phyloP scores from a whole-genome alignment of 148 eudicot species.

The Dysphania ambrosioides region DNA sequence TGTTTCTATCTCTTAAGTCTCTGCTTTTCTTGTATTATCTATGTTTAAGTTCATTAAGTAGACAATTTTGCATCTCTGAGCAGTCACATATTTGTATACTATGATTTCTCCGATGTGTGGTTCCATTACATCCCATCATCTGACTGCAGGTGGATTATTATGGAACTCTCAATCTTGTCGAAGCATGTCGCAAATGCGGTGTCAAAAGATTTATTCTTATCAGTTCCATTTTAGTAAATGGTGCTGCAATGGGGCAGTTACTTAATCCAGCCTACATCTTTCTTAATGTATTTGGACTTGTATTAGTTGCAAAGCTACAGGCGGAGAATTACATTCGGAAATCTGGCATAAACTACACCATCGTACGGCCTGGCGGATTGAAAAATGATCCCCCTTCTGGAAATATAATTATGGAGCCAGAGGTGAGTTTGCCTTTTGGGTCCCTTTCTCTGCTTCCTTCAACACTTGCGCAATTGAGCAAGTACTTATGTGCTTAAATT shows the following conservation, averaged over 20 bases:
- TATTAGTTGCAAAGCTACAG: slow-evolving; percentile 84
- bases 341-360: slow-evolving; percentile 90
- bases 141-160: slow-evolving; percentile 68
- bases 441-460: not conserved
- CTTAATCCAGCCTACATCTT: slow-evolving; percentile 85
- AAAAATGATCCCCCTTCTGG: slow-evolving; percentile 88
- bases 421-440: slow-evolving; percentile 39
- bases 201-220: slow-evolving; percentile 69
- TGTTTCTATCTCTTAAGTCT: not conserved
- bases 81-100: not conserved
- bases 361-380: slow-evolving; percentile 91
- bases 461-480: not conserved
- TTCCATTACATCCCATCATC: not conserved
- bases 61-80: not conserved
- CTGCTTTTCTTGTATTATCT: too few relatives aligned
- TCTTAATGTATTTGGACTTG: slow-evolving; percentile 83
- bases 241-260: slow-evolving; percentile 97
- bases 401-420: slow-evolving; percentile 83
- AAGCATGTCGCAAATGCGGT: slow-evolving; percentile 79
- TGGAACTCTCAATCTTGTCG: slow-evolving; percentile 90
- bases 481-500: not conserved
- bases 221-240: slow-evolving; percentile 88
- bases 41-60: not conserved
- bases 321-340: slow-evolving; percentile 74
- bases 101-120: not conserved